These are phyloP conservation scores for Rhexocercosporidium sp. DNA, from an alignment of 2,329 filamentous ascomycete species.

Conservation along the genomic window DNA sequence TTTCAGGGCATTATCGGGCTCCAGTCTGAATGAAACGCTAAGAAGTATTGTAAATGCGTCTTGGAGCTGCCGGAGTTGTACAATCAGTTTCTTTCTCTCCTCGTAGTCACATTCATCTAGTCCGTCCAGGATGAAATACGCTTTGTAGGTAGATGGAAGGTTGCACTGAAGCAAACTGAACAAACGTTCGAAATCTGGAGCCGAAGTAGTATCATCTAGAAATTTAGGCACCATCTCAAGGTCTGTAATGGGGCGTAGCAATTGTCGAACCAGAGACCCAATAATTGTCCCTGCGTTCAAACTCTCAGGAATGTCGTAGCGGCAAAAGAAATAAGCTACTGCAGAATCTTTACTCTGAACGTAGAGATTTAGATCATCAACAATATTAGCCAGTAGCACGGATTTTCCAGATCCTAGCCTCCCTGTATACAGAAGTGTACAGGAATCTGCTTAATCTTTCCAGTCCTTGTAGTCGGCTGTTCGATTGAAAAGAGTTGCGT, in stretches of 20 bases:
- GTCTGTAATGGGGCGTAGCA: conserved; percentile 36
- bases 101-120: conserved; percentile 41
- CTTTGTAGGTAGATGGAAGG: conserved; percentile 31
- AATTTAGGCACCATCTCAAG: no score
- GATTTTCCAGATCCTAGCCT: conserved; percentile 53
- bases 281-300: conserved; percentile 41
- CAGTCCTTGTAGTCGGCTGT: conserved; percentile 38
- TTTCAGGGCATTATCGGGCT: no score
- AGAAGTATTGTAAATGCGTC: no score
- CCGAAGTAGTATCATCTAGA: no score
- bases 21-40: no score
- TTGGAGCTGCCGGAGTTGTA: no score
- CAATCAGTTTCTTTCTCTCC: conserved; percentile 8
- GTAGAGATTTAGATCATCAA: conserved; percentile 40
- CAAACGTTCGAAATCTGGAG: conserved; percentile 30
- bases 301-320: conserved; percentile 40
- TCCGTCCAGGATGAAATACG: conserved; percentile 45
- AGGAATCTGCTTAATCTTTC: conserved; percentile 35
- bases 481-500: conserved; percentile 39
- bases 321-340: conserved; percentile 44
- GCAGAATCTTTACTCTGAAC: no score
- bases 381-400: conserved; percentile 50
- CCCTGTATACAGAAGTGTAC: conserved; percentile 45
- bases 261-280: conserved; percentile 45
- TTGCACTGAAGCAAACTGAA: conserved; percentile 31